Evolutionary conservation across 306 rosid genomes (phyloP), one percentile per base, ranked within the genome.

Genomic region (Cucurbita moschata): DNA sequence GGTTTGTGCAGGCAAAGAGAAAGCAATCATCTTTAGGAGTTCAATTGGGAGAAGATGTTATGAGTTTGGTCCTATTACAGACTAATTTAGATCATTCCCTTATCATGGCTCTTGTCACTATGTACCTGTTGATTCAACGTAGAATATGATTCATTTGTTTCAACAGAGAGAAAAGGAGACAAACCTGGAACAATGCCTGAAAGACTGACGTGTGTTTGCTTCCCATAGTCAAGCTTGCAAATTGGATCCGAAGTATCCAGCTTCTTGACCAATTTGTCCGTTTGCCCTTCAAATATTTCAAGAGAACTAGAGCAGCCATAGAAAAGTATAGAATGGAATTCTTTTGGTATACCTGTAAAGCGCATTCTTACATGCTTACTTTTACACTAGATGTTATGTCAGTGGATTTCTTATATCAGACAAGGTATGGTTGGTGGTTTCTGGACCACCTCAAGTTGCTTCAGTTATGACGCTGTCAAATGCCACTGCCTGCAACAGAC

Each of bases 1-100:
- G 66, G 52, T 35, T 61, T 58, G 26, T 78, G 77, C 87, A 90
- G 98, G 94, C 87, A 71, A 88, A 87, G 82, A 86, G 81, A 77
- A 91, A 91, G 56, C 75, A 78, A 4, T 78, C 90, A 44, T 2
- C 80, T 23, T 77, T 82, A 15, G 97, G 96, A 42, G 79, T 88
- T 35, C 81, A 78, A 30, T 65, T 91, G 77, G 89, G 87, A 81
- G 78, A 81, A 71, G 85, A 76, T 79, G 85, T 81, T 2, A 39
- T 81, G 75, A 79, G 57, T 68, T 68, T 84, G 80, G 73, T 46
- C 21, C 69, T 81, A 43, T 62, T 79, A 71, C 79, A 81, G 83
- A 23, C 72, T 30, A 62, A 68, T 21, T 56, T 77, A 4, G 85
- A 84, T 55, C 83, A 64, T 55, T 76, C 81, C 61, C 78, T 84